Evolutionary conservation across 805 yeast genomes (phyloP).

Genomic region (Kluyveromyces siamensis): DNA sequence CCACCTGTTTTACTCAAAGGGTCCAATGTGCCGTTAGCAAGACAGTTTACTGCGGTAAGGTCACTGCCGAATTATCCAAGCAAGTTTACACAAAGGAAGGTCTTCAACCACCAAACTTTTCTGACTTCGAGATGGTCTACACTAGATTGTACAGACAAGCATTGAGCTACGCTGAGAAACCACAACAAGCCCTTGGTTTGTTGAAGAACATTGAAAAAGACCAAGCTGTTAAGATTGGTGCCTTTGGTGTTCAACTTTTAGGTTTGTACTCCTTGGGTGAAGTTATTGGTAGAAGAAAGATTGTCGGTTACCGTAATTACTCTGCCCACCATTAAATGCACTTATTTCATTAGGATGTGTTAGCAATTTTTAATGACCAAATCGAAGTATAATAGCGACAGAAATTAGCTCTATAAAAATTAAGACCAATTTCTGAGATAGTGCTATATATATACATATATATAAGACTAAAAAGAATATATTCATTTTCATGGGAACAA

Average conservation of each 20-base stretch:
- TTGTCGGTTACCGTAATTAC: constrained; percentile 68
- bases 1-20: constrained; percentile 19
- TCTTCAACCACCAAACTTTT: constrained; percentile 77
- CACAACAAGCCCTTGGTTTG: constrained; percentile 44
- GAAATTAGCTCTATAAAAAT: not conserved
- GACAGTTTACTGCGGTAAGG: constrained; percentile 72
- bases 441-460: not conserved
- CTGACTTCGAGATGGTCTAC: constrained; percentile 72
- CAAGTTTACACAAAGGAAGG: constrained; percentile 85
- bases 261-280: constrained; percentile 95
- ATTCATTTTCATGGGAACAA: not conserved
- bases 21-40: constrained; percentile 34
- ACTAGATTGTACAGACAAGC: constrained; percentile 40
- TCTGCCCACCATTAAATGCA: constrained; percentile 25
- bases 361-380: not conserved
- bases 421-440: not conserved
- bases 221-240: constrained; percentile 55
- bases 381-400: not conserved
- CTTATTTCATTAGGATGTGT: not conserved
- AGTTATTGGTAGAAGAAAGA: constrained; percentile 88
- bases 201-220: constrained; percentile 44
- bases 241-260: constrained; percentile 71
- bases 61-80: constrained; percentile 40
- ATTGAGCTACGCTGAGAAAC: constrained; percentile 42
- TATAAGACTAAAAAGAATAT: not conserved